Base-by-base conservation (phyloP, 176 grass and related monocot genomes). In the Elaeis guineensis region DNA sequence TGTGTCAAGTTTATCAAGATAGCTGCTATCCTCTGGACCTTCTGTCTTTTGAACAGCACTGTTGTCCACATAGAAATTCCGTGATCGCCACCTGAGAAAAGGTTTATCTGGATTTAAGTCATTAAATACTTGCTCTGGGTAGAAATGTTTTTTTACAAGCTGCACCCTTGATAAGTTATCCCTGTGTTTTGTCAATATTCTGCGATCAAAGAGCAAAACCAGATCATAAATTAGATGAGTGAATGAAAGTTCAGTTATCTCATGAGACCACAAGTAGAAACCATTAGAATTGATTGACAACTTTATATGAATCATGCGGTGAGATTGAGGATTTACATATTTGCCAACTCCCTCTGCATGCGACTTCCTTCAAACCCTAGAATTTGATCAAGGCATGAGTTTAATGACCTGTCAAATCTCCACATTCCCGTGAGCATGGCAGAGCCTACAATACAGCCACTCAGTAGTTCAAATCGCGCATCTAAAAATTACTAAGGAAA, bases 41-140 rank as follows among this genome's bases (percentile, higher is more conserved):
- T 79, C 63, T 52, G 29, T 16, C 63, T 76, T 74, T 57, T 83
- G 74, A 48, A 77, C 21, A 77, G 51, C 70, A 23, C 62, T 0
- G 11, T 14, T 53, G 62, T 89, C 87, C 15, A 59, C 49, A 55
- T 89, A 91, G 0, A 49, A 44, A 80, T 51, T 73, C 18, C 93
- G 81, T 57, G 26, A 69, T 65, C 51, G 73, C 81, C 93, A 97
- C 26, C 78, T 84, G 72, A 83, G 78, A 65, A 78, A 29, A 21
- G 70, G 53, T 52, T 63, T 79, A 76, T 85, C 84, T 71, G 78
- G 72, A 83, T 97, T 68, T 62, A 83, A 55, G 62, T 97, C 93
- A 59, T 30, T 74, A 18, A 78, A 92, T 32, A 97, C 76, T 80
- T 71, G 79, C 76, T 97, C 93, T 6, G 76, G 67, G 63, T 83